Base-by-base conservation (phyloP, 108 stramenopile species). In the Pseudonitzschia multiseries region DNA sequence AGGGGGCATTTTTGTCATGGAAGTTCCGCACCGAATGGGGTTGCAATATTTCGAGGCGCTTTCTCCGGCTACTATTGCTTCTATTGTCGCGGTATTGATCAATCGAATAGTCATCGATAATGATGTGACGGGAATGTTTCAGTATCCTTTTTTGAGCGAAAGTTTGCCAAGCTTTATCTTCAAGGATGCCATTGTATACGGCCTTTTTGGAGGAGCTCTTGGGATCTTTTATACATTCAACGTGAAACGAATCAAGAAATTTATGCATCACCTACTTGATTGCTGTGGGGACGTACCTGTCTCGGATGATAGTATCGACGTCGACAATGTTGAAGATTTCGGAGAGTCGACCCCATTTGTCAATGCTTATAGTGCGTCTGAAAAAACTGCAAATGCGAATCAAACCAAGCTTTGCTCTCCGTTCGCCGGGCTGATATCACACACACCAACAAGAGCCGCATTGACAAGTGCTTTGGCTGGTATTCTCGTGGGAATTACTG, bases 1-100 rank as follows among this genome's bases (percentile, higher is more conserved):
- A 24, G 86, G 86, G 28, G 86, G 83, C 4, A 36, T 87, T 54
- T 87, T 87, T 73, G 86, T 87, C 2, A 69, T 87, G 51, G 86
- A 87, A 65, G n/a, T 87, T 15, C 86, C 86, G 0, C 86, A 87
- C 73, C 81, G 82, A 13, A 87, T 87, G 86, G 86, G 86, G 0
- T 48, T 87, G 59, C 86, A 87, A 70, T 87, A 87, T 60, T 87
- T 84, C 69, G 86, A 87, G 62, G 86, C 86, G 4, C 48, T 87
- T 41, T 82, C 83, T 0, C 81, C 86, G 0, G 80, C 83, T 13
- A 84, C 83, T 0, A 84, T 87, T 65, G 74, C 86, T 14, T 80
- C 79, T 28, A 87, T 87, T 60, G 75, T 87, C 59, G 83, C 86
- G 26, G 86, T 87, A 28, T 69, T 87, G 42, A 69, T 70, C 2